Base-by-base conservation (phyloP, 768 basidiomycete genomes). In the Calocybe gangraenosa region DNA sequence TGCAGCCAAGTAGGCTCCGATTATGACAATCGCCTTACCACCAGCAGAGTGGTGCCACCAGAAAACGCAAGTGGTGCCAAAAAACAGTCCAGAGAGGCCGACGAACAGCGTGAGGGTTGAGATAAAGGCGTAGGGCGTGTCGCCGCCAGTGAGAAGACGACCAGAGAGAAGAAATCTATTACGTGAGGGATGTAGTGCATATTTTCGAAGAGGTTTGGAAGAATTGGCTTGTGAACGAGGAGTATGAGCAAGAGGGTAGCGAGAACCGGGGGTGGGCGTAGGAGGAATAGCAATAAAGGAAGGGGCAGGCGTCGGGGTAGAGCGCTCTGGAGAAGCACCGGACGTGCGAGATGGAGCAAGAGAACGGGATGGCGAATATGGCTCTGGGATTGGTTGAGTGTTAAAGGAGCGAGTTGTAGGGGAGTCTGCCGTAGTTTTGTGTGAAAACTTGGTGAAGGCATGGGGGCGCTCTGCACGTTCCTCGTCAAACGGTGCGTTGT, bases 1-100 rank as follows among this genome's bases (percentile, higher is more conserved):
- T 40, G 87, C 69, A 3, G 69, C 58, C 47, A 79, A 53, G 52
- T 80, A 80, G 7, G 64, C 72, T 31, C 70, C 70, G 18, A 78
- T 70, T 15, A 70, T 74, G 0, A 86, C 84, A 11, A 83, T 42
- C 2, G 52, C 54, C 37, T 55, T 54, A 7, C 44, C 76, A 3
- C 54, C 57, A 13, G 19, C 5, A 47, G 82, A 73, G 54, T 92
- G 70, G 30, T 68, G 66, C 93, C 94, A 97, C 78, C 94, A 84
- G 79, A 84, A 95, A 14, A 84, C 81, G 37, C 83, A 86, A 0
- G 92, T 93, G 19, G 91, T 91, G 8, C 81, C 87, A 51, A 96
- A 81, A 89, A 91, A 99, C 7, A 87, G 64, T 0, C 82, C 90
- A 2, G 87, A 69, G 37, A 97, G 73, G 2, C 73, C 73, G 19